Conservation (phyloP, 352 stramenopile species). For the Globisporangium camurandrum region DNA sequence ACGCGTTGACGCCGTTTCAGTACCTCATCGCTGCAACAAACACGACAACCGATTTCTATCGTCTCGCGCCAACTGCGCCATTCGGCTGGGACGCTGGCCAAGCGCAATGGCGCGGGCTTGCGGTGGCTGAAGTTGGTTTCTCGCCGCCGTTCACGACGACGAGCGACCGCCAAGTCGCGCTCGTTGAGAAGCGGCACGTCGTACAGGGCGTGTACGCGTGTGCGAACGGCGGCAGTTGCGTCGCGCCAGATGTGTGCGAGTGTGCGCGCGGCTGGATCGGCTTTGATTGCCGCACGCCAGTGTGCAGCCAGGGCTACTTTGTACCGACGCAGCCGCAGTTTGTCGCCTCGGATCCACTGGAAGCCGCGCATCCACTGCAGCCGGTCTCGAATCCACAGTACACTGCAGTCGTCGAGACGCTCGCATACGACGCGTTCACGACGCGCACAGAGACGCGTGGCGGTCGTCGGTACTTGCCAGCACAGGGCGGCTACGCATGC, state of each 20-base stretch:
- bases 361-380: conserved; percentile 35
- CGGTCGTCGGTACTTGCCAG: conserved; percentile 46
- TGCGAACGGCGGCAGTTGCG: conserved; percentile 90
- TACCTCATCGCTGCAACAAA: conserved; percentile 79
- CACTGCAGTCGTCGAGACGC: conserved; percentile 36
- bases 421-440: conserved; percentile 42
- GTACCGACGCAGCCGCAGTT: conserved; percentile 67
- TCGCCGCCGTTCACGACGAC: conserved; percentile 48
- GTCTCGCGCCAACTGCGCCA: conserved; percentile 71
- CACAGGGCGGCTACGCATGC: conserved; percentile 93
- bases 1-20: conserved; percentile 79
- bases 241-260: conserved; percentile 86
- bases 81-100: conserved; percentile 78
- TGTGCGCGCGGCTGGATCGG: conserved; percentile 90
- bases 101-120: conserved; percentile 63
- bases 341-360: conserved; percentile 57
- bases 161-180: conserved; percentile 86
- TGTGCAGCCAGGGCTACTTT: conserved; percentile 93
- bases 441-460: conserved; percentile 25
- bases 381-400: conserved; percentile 64
- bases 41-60: conserved; percentile 59
- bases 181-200: conserved; percentile 78
- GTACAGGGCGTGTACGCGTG: conserved; percentile 93
- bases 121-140: conserved; percentile 27
- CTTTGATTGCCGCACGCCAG: conserved; percentile 95